Evolutionary conservation across 129 eudicot species (phyloP).

Genomic region (Logfia minima): DNA sequence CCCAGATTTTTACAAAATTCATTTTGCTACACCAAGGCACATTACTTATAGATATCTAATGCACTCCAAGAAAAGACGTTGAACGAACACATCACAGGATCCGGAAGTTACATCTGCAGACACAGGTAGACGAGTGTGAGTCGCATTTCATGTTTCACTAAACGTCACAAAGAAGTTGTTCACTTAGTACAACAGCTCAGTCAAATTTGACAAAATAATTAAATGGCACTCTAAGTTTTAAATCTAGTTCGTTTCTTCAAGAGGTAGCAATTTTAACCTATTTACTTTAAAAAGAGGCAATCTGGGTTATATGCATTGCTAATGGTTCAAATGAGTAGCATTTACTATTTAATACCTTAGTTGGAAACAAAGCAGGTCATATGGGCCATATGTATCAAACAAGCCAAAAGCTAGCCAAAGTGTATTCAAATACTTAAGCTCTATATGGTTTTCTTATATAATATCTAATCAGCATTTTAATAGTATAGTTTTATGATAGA

Average conservation of each 20-base stretch:
- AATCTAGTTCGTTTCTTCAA: neutral
- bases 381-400: neutral
- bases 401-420: neutral
- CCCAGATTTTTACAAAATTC: neutral
- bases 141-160: conserved; percentile 9
- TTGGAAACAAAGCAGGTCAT: neutral
- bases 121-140: conserved; percentile 21
- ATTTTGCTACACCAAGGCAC: neutral
- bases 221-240: neutral
- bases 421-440: neutral
- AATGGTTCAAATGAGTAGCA: neutral
- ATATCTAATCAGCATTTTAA: neutral
- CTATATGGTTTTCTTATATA: neutral
- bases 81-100: conserved; percentile 33
- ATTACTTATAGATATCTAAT: neutral
- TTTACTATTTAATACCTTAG: neutral
- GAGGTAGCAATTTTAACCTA: neutral
- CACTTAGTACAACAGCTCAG: neutral
- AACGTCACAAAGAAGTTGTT: neutral
- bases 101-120: conserved; percentile 75
- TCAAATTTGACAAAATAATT: neutral
- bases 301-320: neutral
- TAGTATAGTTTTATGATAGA: neutral
- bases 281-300: neutral
- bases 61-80: neutral